Evolutionary conservation across 805 yeast genomes (phyloP), one percentile per base, ranked within the genome.

Genomic region (Saccharomycopsis malanga): DNA sequence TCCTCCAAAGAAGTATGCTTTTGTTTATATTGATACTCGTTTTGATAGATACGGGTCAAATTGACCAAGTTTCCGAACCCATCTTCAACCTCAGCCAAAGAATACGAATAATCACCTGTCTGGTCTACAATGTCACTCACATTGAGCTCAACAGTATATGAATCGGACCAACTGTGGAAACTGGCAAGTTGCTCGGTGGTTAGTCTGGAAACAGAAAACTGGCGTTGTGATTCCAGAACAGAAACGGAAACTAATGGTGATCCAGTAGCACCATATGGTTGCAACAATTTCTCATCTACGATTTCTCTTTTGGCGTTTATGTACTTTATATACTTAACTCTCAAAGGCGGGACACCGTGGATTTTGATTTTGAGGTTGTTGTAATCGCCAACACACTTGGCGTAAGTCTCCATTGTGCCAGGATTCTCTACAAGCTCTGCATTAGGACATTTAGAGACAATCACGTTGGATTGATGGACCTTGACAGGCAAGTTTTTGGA

Each of bases 291-390:
- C 45, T 73, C 74, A 27, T 63, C 60, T 39, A 65, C 58, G 29
- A 56, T 57, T 12, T 63, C 61, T n/a, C 57, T 58, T 21, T 65
- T 57, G 23, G 60, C 68, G 48, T 66, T 64, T 20, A 72, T 60
- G 14, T 68, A 56, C 50, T 77, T 78, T 39, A 71, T 73, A 57
- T 81, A 82, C 36, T 69, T 67, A 30, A 84, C 64, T 20, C 73
- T 74, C 49, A 84, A 62, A 0, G 98, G 98, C 1, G 91, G 81
- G 1, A 87, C 84, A 45, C 98, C 97, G 17, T 68, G 63, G 1
- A 81, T 74, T 1, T 72, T 67, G 27, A 91, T 70, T 12, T 64
- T 63, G 1, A 81, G 63, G 20, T 72, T 64, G 54, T 79, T 85
- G 3, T 61, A 43, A 15, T 72, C 77, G 27, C 82, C 86, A 30